phyloP scores from a whole-genome alignment of 441 rosid genomes.

The Adansonia gregorii region DNA sequence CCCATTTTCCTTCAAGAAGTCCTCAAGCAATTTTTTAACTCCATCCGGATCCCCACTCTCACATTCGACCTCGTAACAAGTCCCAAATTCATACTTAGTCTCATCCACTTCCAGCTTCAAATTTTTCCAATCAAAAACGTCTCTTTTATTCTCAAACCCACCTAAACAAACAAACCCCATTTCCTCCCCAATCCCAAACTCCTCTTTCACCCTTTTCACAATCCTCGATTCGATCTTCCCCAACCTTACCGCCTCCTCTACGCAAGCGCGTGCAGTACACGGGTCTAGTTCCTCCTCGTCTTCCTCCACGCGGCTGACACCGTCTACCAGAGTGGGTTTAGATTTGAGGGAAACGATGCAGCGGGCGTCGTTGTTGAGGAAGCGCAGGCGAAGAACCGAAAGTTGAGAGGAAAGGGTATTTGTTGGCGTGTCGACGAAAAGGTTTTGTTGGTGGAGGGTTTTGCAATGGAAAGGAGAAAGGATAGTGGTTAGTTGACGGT shows the following conservation, averaged over 20 bases:
- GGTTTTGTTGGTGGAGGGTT: conserved; percentile 66
- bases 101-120: conserved; percentile 83
- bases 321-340: conserved; percentile 56
- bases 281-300: conserved; percentile 74
- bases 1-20: conserved; percentile 58
- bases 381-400: conserved; percentile 75
- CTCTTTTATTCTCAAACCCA: conserved; percentile 80
- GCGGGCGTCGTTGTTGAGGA: conserved; percentile 46
- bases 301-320: conserved; percentile 84
- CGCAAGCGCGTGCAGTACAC: conserved; percentile 42
- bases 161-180: conserved; percentile 66
- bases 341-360: conserved; percentile 71
- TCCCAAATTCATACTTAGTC: conserved; percentile 74
- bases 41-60: conserved; percentile 72
- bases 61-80: conserved; percentile 76
- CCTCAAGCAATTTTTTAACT: conserved; percentile 63
- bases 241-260: conserved; percentile 47
- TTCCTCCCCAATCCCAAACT: conserved; percentile 56
- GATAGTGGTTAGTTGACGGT: conserved; percentile 49
- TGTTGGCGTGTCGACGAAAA: conserved; percentile 67
- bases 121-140: conserved; percentile 69
- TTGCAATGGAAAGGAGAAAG: conserved; percentile 56
- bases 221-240: conserved; percentile 51
- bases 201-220: conserved; percentile 64
- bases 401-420: conserved; percentile 55